Evolutionary conservation across 345 rosid genomes (phyloP).

Genomic region (Ricinus communis): DNA sequence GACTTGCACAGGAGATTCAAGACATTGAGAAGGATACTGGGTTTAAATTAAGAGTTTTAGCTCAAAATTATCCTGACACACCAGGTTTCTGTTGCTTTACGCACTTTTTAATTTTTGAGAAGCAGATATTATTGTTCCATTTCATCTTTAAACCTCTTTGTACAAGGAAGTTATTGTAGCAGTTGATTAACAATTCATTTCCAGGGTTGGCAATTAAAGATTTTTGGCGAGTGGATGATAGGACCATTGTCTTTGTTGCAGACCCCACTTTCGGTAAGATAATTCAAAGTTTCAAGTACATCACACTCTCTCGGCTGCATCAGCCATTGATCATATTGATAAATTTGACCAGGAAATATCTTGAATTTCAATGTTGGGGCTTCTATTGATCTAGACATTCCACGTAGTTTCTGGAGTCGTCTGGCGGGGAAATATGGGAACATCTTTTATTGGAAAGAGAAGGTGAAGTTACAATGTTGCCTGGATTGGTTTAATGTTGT

Average conservation of each 20-base stretch:
- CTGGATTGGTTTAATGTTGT: not conserved
- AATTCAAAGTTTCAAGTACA: slow-evolving; percentile 6
- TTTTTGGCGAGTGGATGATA: slow-evolving; percentile 87
- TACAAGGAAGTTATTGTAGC: not conserved
- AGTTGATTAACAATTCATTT: slow-evolving; percentile 12
- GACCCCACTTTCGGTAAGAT: slow-evolving; percentile 83
- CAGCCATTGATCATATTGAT: slow-evolving; percentile 9
- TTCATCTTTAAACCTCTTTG: not conserved
- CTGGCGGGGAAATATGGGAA: slow-evolving; percentile 66
- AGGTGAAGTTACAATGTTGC: slow-evolving; percentile 34
- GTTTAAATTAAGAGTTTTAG: slow-evolving; percentile 78
- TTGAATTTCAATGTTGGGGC: slow-evolving; percentile 84
- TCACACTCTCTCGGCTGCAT: slow-evolving; percentile 3
- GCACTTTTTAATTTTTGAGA: not conserved
- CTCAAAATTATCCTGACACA: slow-evolving; percentile 91
- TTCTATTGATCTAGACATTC: slow-evolving; percentile 72
- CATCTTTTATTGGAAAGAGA: slow-evolving; percentile 84
- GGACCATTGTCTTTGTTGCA: slow-evolving; percentile 82
- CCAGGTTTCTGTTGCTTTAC: slow-evolving; percentile 53
- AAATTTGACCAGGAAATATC: slow-evolving; percentile 58
- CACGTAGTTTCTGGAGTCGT: slow-evolving; percentile 87
- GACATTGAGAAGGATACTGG: slow-evolving; percentile 83
- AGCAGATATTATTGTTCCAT: not conserved
- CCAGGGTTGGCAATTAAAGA: slow-evolving; percentile 82
- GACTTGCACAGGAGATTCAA: slow-evolving; percentile 65